These are phyloP conservation scores for Tuber microsphaerosporum DNA, from an alignment of 495 filamentous ascomycete species.

Conservation along the genomic window DNA sequence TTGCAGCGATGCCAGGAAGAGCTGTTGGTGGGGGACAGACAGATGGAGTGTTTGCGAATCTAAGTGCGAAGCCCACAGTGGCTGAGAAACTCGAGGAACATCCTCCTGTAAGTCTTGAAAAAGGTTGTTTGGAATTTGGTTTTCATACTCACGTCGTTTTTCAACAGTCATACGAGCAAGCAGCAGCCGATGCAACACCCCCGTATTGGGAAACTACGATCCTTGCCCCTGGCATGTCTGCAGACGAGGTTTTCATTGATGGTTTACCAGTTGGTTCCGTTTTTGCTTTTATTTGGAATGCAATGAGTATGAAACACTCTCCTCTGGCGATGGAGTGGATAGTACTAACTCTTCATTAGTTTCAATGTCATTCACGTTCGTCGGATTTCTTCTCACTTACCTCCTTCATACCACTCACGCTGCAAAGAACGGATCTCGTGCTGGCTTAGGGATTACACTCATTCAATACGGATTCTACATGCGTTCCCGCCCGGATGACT, in stretches of 20 bases:
- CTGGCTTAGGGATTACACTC: constrained; percentile 89
- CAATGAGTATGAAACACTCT: constrained; percentile 71
- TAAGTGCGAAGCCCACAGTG: constrained; percentile 81
- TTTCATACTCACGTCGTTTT: constrained; percentile 39
- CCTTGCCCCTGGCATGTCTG: constrained; percentile 74
- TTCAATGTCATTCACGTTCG: constrained; percentile 92
- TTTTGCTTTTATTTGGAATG: constrained; percentile 97
- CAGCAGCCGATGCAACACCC: constrained; percentile 88
- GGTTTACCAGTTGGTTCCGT: constrained; percentile 91
- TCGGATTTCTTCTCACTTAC: constrained; percentile 96
- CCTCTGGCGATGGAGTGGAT: constrained; percentile 77
- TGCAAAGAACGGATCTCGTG: constrained; percentile 91
- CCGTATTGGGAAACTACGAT: constrained; percentile 99
- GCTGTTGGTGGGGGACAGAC: constrained; percentile 64
- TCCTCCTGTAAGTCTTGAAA: constrained; percentile 66
- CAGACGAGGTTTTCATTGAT: constrained; percentile 93
- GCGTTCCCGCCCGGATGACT: constrained; percentile 46
- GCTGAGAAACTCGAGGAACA: constrained; percentile 82
- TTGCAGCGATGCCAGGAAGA: constrained; percentile 43
- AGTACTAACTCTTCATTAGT: constrained; percentile 89
- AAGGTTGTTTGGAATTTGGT: neutral
- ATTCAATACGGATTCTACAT: constrained; percentile 95
- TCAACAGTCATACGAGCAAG: constrained; percentile 88
- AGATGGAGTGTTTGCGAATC: constrained; percentile 94
- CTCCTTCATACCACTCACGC: constrained; percentile 96